These are phyloP conservation scores for Colletotrichum brevisporum DNA, from an alignment of 2,329 filamentous ascomycete genomes.

Conservation along the genomic window DNA sequence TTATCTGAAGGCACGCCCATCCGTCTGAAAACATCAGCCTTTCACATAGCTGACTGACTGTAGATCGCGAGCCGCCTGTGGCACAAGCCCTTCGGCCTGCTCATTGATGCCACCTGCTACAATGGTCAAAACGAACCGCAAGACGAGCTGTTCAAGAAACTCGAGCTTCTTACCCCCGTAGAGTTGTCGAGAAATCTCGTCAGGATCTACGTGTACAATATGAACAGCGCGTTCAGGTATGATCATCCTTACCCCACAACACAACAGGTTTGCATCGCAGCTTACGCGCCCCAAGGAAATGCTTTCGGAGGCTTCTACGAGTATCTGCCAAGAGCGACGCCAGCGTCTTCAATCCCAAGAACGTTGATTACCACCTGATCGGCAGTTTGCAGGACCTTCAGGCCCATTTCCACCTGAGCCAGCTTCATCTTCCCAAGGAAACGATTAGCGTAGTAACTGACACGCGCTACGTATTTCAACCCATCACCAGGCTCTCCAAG, in stretches of 20 bases:
- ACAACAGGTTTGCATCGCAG: too few relatives aligned
- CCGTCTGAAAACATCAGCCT: background rate
- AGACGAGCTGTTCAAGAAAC: slow-evolving; percentile 74
- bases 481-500: slow-evolving; percentile 75
- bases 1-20: slow-evolving; percentile 71
- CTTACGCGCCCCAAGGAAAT: slow-evolving; percentile 62
- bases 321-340: slow-evolving; percentile 72
- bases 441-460: slow-evolving; percentile 79
- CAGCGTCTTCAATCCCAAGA: slow-evolving; percentile 75
- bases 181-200: slow-evolving; percentile 72
- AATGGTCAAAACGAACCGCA: slow-evolving; percentile 76
- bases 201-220: slow-evolving; percentile 79
- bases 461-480: slow-evolving; percentile 75
- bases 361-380: slow-evolving; percentile 76
- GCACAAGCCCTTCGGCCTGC: slow-evolving; percentile 77
- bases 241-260: slow-evolving; percentile 29
- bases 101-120: slow-evolving; percentile 80
- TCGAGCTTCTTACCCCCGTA: slow-evolving; percentile 73
- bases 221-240: slow-evolving; percentile 78
- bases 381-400: slow-evolving; percentile 77
- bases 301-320: slow-evolving; percentile 74
- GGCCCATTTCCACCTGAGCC: slow-evolving; percentile 75
- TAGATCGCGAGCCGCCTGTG: slow-evolving; percentile 79
- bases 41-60: background rate
- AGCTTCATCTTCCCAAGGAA: slow-evolving; percentile 77